Percentiles rank a stretch among this genome's conserved stretches.
Conservation (phyloP, 2,329 filamentous ascomycete species). For the Trichoderma atroviride region DNA sequence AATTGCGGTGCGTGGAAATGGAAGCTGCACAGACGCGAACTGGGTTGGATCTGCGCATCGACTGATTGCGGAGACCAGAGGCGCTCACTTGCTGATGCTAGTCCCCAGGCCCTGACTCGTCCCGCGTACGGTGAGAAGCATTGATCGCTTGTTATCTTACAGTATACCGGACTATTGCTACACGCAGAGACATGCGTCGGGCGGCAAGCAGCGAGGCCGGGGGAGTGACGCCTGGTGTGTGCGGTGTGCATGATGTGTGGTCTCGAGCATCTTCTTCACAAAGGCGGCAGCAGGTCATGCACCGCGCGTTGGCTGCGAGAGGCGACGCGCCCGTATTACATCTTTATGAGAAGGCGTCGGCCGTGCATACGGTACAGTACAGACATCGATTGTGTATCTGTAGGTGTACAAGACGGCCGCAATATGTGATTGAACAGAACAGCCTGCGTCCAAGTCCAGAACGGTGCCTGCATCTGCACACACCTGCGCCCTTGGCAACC, state of each 20-base stretch:
- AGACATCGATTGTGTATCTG: not conserved
- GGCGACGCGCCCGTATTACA: not conserved
- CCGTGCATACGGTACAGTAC: not conserved
- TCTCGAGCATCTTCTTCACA: not conserved
- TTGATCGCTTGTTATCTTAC: not conserved
- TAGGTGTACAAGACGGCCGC: not conserved
- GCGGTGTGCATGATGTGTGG: not conserved
- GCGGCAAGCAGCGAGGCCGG: not conserved
- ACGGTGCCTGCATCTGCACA: conserved; percentile 15
- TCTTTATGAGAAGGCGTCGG: conserved; percentile 2
- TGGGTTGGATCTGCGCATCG: conserved; percentile 11
- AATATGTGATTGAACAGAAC: not conserved
- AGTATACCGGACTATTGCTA: not conserved
- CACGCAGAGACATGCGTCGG: not conserved
- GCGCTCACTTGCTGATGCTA: not conserved
- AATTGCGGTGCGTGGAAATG: not conserved
- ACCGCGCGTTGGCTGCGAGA: not conserved
- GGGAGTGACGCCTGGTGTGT: not conserved
- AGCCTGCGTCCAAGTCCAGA: not conserved
- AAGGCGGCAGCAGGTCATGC: not conserved
- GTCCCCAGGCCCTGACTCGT: not conserved
- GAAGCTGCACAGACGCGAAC: not conserved
- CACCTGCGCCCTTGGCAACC: not conserved
- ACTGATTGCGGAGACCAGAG: not conserved
- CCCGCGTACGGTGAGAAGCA: not conserved